Evolutionary conservation across 495 filamentous ascomycete genomes (phyloP).

Genomic region (Annulohypoxylon maeteangense): DNA sequence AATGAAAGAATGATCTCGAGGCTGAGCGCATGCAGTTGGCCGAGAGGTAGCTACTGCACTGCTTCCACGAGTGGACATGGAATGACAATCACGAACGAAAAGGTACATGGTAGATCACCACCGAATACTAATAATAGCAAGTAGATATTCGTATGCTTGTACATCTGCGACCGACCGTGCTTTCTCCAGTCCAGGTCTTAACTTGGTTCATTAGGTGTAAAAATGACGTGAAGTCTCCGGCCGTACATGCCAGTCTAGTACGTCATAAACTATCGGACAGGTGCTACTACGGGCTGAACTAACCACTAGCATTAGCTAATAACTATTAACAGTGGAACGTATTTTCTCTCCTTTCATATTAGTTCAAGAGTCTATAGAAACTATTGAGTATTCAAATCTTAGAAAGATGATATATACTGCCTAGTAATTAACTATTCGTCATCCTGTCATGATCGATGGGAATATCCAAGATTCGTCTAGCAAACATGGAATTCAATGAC

Average conservation of each 20-base stretch:
- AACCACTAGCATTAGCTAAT: conserved; percentile 7
- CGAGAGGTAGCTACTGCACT: conserved; percentile 3
- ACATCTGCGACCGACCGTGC: conserved; percentile 1
- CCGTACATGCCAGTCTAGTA: conserved; percentile 25
- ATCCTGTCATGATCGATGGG: conserved; percentile 14
- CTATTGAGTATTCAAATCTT: conserved; percentile 2
- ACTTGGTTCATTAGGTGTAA: conserved; percentile 20
- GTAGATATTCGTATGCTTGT: conserved; percentile 7
- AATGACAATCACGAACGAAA: conserved; percentile 10
- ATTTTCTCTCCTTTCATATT: neutral
- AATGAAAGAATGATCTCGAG: conserved; percentile 23
- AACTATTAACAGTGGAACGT: conserved; percentile 29
- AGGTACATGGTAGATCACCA: conserved; percentile 14
- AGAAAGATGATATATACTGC: conserved; percentile 12
- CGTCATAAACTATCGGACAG: conserved; percentile 32
- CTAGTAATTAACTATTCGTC: conserved; percentile 20
- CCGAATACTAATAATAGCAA: neutral
- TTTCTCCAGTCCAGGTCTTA: conserved; percentile 8
- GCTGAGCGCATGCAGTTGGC: conserved; percentile 36
- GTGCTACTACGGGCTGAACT: neutral
- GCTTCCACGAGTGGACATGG: neutral
- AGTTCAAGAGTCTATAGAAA: conserved; percentile 3
- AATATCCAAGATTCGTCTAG: conserved; percentile 20
- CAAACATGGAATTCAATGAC: conserved; percentile 4
- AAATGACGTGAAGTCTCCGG: conserved; percentile 37